phyloP scores from a whole-genome alignment of 345 rosid genomes.

The Limnanthes douglasii region DNA sequence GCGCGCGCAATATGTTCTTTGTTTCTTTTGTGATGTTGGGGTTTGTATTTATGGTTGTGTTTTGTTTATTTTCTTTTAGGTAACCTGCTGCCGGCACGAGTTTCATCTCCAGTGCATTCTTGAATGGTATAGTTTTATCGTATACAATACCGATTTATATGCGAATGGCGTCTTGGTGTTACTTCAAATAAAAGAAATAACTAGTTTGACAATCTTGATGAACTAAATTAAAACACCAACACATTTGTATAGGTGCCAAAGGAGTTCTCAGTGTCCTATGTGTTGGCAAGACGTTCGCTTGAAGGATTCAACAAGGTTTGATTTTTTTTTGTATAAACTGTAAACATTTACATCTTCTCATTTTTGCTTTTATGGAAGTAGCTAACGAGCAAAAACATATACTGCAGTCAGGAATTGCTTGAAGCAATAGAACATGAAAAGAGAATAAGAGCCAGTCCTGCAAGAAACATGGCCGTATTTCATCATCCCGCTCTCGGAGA shows the following conservation, averaged over 20 bases:
- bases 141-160: too few species aligned
- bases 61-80: constrained; percentile 18
- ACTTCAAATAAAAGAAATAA: constrained; percentile 36
- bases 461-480: constrained; percentile 79
- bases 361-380: constrained; percentile 9
- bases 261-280: constrained; percentile 99
- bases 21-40: not conserved
- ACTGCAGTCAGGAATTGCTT: constrained; percentile 74
- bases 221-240: constrained; percentile 54
- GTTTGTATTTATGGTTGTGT: constrained; percentile 1
- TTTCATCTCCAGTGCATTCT: constrained; percentile 76
- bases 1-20: constrained; percentile 36
- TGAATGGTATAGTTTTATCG: constrained; percentile 79
- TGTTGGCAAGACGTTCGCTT: constrained; percentile 88
- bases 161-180: constrained; percentile 69
- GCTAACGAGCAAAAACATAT: constrained; percentile 32
- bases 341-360: constrained; percentile 11
- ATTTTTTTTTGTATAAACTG: constrained; percentile 26
- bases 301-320: constrained; percentile 78
- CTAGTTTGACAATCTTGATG: constrained; percentile 28
- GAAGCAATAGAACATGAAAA: constrained; percentile 86
- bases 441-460: constrained; percentile 46
- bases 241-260: constrained; percentile 75
- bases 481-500: constrained; percentile 92
- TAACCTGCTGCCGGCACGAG: constrained; percentile 68